These are phyloP conservation scores for Backusella tuberculispora DNA, from an alignment of 192 early-diverging fungal species.

Conservation along the genomic window DNA sequence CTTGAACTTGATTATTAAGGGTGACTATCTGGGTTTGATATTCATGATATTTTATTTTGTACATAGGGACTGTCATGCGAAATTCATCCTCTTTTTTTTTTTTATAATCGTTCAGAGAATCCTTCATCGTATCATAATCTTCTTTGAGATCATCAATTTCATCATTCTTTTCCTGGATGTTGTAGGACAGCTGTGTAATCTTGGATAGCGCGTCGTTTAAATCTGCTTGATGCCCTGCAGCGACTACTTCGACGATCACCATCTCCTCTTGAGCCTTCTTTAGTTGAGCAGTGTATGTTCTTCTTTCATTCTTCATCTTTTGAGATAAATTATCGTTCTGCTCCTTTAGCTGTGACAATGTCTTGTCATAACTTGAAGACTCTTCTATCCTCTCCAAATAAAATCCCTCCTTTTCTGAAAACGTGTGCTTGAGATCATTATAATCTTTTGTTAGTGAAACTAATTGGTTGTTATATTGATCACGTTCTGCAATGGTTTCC, in stretches of 20 bases:
- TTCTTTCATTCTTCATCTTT: background rate
- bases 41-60: background rate
- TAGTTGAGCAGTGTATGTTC: background rate
- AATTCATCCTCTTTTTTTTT: background rate
- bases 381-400: background rate
- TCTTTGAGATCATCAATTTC: background rate
- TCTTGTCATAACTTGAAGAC: background rate
- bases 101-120: background rate
- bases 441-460: background rate
- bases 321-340: background rate
- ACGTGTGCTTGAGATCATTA: background rate
- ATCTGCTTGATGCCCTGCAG: background rate
- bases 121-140: background rate
- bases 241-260: background rate
- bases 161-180: background rate
- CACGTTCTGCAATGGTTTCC: background rate
- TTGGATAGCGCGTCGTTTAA: background rate
- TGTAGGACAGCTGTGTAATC: background rate
- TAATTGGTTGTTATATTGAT: background rate
- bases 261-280: background rate
- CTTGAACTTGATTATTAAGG: background rate
- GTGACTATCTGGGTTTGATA: background rate
- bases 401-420: background rate
- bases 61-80: background rate
- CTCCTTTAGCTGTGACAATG: background rate